Base-by-base conservation (phyloP, 768 basidiomycete genomes). In the Suillus luteus region DNA sequence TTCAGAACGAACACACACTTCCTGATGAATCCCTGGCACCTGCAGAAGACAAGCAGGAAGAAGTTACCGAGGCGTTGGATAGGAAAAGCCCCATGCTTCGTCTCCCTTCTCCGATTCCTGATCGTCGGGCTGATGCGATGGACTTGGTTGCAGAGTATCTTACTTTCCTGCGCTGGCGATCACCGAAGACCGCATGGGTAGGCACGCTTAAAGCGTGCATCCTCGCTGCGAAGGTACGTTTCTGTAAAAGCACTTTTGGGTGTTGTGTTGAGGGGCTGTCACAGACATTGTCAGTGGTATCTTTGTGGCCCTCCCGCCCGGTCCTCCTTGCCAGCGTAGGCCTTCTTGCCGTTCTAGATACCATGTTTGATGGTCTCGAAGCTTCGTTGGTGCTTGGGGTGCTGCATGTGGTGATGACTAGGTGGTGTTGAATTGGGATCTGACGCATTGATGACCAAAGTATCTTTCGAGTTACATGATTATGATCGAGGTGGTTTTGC, bases 301-400 rank as follows among this genome's bases (percentile, higher is more conserved):
- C 66, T 15, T 64, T 49, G 27, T 74, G 70, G 67, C 75, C 48
- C 37, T 71, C 70, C 8, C 73, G 73, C 43, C 68, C 72, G 2
- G 60, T 72, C 33, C 59, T 76, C 5, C 54, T 75, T 60, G 72
- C 63, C 0, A 60, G 69, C 15, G 70, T 81, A 44, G 71, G 77
- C 9, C 65, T 69, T 1, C 75, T 81, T 1, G 82, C 82, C 2
- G 68, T 84, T 33, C 62, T 74, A 24, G 85, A 86, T 72, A 82
- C 80, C 14, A 74, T 81, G 71, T 80, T 78, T 31, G 82, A 83
- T 54, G 72, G 70, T 24, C 64, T 82, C 11, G 62, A 66, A 59
- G 67, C 76, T 17, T 81, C 82, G 0, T 44, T 79, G 1, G 63
- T 78, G 38, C 72, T 86, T 17, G 79, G 76, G 0, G 27, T 75